phyloP scores from a whole-genome alignment of 2,329 filamentous ascomycete species.

The Stemphylium lycopersici region DNA sequence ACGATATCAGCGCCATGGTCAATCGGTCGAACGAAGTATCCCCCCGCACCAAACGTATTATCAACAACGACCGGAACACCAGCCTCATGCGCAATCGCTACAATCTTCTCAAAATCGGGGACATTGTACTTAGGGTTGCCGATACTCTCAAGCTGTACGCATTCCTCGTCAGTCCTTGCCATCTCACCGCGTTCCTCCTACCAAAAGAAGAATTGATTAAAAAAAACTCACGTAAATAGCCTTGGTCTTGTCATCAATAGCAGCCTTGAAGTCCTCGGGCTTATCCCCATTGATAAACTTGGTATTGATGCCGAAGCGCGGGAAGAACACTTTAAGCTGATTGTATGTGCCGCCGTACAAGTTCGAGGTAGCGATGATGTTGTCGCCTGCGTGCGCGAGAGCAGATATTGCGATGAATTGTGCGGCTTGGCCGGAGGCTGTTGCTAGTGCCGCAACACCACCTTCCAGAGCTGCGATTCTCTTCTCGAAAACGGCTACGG shows the following conservation, averaged over 20 bases:
- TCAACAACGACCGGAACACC: constrained; percentile 69
- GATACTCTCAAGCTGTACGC: constrained; percentile 70
- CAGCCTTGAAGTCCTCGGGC: constrained; percentile 75
- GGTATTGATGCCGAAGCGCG: constrained; percentile 83
- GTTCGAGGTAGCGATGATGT: constrained; percentile 89
- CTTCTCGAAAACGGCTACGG: constrained; percentile 95
- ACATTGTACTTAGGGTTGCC: constrained; percentile 94
- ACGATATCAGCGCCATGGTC: constrained; percentile 92
- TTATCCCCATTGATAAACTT: constrained; percentile 87
- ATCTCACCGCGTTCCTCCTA: too few species aligned
- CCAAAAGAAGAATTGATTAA: too few species aligned
- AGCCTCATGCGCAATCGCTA: constrained; percentile 74
- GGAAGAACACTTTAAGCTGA: constrained; percentile 90
- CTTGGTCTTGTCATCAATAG: constrained; percentile 93
- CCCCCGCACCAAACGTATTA: constrained; percentile 94
- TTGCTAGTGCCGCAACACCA: constrained; percentile 82
- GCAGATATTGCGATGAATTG: constrained; percentile 89
- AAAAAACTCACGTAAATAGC: constrained; percentile 72
- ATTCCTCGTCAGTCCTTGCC: neutral
- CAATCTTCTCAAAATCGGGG: constrained; percentile 87
- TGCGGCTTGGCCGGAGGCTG: constrained; percentile 85
- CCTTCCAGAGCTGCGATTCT: constrained; percentile 94
- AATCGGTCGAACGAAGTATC: constrained; percentile 85
- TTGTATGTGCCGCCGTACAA: constrained; percentile 94
- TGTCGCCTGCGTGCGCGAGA: constrained; percentile 87